Conservation (phyloP, 2,329 filamentous ascomycete species). For the Diaporthe longicolla region DNA sequence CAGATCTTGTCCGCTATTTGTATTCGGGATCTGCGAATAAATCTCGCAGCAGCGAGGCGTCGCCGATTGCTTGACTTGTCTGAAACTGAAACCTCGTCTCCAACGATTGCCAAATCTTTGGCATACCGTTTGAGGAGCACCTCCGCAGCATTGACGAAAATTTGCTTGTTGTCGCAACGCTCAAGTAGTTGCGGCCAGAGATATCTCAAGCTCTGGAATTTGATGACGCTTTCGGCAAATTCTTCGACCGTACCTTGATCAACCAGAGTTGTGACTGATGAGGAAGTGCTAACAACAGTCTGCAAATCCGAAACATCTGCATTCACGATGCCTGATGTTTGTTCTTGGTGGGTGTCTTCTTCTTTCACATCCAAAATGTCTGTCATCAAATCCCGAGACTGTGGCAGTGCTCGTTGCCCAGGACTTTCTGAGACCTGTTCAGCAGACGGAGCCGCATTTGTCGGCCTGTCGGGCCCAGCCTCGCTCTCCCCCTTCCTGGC, state of each 20-base stretch:
- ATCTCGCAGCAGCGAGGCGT: conserved; percentile 12
- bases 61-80: background rate
- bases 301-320: background rate
- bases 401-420: too few species aligned
- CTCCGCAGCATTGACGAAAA: background rate
- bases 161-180: background rate
- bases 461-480: fast-evolving
- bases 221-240: background rate
- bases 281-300: background rate
- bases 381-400: background rate
- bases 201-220: background rate
- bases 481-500: background rate
- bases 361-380: background rate
- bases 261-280: conserved; percentile 1
- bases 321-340: too few species aligned
- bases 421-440: background rate
- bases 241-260: background rate
- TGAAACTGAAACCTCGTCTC: background rate
- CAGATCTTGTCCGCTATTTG: conserved; percentile 5
- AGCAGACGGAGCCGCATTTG: background rate
- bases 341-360: background rate
- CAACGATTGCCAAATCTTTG: background rate
- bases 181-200: conserved; percentile 31
- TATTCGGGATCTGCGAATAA: conserved; percentile 3
- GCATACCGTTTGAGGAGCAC: conserved; percentile 28